Evolutionary conservation across 2,329 filamentous ascomycete genomes (phyloP), one percentile per base, ranked within the genome.

Genomic region (Triangularia setosa): DNA sequence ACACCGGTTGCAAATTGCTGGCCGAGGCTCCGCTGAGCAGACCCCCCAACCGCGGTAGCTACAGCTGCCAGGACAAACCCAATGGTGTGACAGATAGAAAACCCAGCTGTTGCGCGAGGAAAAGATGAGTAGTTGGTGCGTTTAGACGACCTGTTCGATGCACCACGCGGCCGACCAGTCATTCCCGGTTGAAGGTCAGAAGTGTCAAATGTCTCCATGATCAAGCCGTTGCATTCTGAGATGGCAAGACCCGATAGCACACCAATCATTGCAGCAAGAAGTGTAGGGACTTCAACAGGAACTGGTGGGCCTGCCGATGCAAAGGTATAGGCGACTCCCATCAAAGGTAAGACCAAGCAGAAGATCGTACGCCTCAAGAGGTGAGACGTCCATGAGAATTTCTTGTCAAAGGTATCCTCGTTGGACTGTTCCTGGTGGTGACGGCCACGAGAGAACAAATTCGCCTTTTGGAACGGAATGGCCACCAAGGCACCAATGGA

Each of bases 151-250:
- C 75, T 76, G 12, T 74, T 72, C 4, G 77, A 77, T 3, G 72
- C 70, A n/a, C 78, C 78, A 27, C 76, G 79, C n/a, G 80, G 80
- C 16, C 80, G 80, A 28, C 84, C 84, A 6, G 83, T 90, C 80
- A 90, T 88, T 11, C 89, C 88, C 1, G 89, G 87, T 69, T 90
- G 89, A 3, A 93, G 80, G 74, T 93, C 91, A 48, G 88, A 91
- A n/a, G 87, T 90, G 73, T 93, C 91, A 74, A 89, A 93, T 0
- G 87, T 88, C 72, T 93, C 90, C 90, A 93, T 93, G 73, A 93
- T 84, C 30, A 93, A 78, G 0, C 90, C 89, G 68, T 89, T 86
- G 75, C 90, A 92, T 75, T 93, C 90, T 2, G 90, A 85, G 55
- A 92, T 87, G 1, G 89, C 90, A 9, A 94, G 83, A 60, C 87